A percentile compares a stretch with the other conserved stretches of the same genome.
phyloP scores from a whole-genome alignment of 371 early-diverging fungal species.

The Mortierella sp. region DNA sequence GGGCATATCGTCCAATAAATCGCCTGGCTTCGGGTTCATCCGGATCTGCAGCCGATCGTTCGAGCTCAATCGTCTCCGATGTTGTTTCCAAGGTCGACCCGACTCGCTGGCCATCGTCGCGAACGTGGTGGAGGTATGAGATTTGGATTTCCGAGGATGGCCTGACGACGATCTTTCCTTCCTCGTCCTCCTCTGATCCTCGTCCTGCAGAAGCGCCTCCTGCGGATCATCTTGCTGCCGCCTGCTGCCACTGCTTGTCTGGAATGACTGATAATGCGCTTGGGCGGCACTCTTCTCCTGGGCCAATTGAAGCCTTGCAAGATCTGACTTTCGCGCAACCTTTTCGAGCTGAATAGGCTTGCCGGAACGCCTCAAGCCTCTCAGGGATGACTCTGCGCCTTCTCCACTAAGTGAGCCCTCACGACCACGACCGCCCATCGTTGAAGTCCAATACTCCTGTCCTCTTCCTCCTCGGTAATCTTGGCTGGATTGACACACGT shows the following conservation, averaged over 20 bases:
- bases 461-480: not conserved
- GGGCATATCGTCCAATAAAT: slow-evolving; percentile 33
- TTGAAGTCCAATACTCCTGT: not conserved
- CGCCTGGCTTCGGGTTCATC: slow-evolving; percentile 46
- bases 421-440: not conserved
- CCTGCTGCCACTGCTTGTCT: not conserved
- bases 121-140: slow-evolving; percentile 8
- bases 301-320: slow-evolving; percentile 20
- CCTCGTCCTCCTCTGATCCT: not conserved
- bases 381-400: not conserved
- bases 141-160: slow-evolving; percentile 33
- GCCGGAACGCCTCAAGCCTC: slow-evolving; percentile 26
- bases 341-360: slow-evolving; percentile 29
- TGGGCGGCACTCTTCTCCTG: slow-evolving; percentile 24
- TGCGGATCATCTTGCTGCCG: not conserved
- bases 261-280: slow-evolving; percentile 35
- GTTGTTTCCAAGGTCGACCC: not conserved
- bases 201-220: not conserved
- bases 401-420: not conserved
- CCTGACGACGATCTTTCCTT: not conserved
- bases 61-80: slow-evolving; percentile 30
- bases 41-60: slow-evolving; percentile 52
- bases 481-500: not conserved
- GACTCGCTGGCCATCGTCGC: not conserved
- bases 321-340: slow-evolving; percentile 19